phyloP scores from a whole-genome alignment of 768 basidiomycete genomes.

The Boletus rex-veris region DNA sequence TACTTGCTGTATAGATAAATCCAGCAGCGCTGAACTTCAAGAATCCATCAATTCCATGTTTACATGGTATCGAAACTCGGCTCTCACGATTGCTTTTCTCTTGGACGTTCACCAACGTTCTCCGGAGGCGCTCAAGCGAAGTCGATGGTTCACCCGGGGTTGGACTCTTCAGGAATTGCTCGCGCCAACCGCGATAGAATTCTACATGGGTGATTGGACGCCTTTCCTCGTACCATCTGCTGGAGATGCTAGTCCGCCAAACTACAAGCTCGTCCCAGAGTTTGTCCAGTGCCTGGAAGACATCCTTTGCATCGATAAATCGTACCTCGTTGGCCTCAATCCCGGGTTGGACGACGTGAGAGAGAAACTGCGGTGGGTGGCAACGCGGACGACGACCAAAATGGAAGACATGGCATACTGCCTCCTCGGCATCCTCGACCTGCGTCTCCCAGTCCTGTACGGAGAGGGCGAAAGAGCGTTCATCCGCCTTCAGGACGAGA shows the following conservation, averaged over 20 bases:
- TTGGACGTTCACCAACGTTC: conserved; percentile 16
- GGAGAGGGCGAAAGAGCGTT: conserved; percentile 24
- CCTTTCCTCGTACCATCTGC: conserved; percentile 9
- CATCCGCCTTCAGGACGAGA: conserved; percentile 26
- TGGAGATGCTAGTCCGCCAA: not conserved
- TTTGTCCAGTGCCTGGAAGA: conserved; percentile 18
- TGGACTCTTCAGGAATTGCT: conserved; percentile 32
- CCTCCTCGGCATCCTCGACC: conserved; percentile 26
- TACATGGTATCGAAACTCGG: conserved; percentile 29
- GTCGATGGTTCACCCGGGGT: conserved; percentile 26
- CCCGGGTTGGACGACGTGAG: conserved; percentile 26
- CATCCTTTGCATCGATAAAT: conserved; percentile 17
- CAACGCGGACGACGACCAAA: conserved; percentile 26
- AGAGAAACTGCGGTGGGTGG: conserved; percentile 29
- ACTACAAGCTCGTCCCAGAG: conserved; percentile 23
- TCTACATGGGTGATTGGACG: conserved; percentile 27
- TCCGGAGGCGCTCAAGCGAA: conserved; percentile 12
- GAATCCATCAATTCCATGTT: conserved; percentile 35
- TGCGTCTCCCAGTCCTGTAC: conserved; percentile 29
- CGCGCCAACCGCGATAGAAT: conserved; percentile 21
- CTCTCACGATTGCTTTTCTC: conserved; percentile 30
- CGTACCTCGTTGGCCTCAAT: conserved; percentile 19
- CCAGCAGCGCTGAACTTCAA: conserved; percentile 29
- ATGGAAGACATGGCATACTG: conserved; percentile 31
- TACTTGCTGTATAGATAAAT: conserved; percentile 30